Evolutionary conservation across 2,329 filamentous ascomycete species (phyloP).

Genomic region (Chrysosporium keratinophilum): DNA sequence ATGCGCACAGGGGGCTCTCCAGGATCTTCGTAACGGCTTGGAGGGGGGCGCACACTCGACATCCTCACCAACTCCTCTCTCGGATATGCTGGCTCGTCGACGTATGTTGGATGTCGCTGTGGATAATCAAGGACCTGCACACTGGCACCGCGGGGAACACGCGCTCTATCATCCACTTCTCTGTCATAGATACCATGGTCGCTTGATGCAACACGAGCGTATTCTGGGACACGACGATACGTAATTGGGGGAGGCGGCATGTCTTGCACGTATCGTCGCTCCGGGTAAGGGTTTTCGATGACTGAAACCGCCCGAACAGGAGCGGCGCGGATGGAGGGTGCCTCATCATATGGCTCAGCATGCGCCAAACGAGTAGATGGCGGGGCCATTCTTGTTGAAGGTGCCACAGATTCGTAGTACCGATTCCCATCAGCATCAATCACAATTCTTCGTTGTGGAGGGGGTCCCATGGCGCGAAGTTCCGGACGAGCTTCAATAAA

Average conservation of each 20-base stretch:
- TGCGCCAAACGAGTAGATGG: slow-evolving; percentile 25
- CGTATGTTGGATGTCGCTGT: slow-evolving; percentile 29
- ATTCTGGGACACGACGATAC: slow-evolving; percentile 35
- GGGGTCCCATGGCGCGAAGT: slow-evolving; percentile 42
- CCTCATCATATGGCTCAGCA: slow-evolving; percentile 29
- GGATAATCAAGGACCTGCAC: slow-evolving; percentile 36
- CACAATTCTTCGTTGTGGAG: slow-evolving; percentile 57
- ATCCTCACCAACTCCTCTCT: slow-evolving; percentile 48
- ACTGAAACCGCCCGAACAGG: slow-evolving; percentile 35
- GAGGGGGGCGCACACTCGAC: slow-evolving; percentile 49
- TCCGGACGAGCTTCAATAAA: slow-evolving; percentile 33
- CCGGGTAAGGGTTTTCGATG: slow-evolving; percentile 33
- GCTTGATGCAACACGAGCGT: slow-evolving; percentile 23
- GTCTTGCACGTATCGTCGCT: slow-evolving; percentile 35
- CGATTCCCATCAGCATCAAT: slow-evolving; percentile 75
- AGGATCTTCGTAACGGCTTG: slow-evolving; percentile 36
- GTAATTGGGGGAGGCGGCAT: slow-evolving; percentile 35
- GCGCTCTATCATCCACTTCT: slow-evolving; percentile 27
- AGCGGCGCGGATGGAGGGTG: slow-evolving; percentile 22
- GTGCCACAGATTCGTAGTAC: slow-evolving; percentile 52
- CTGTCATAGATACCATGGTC: slow-evolving; percentile 28
- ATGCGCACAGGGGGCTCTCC: slow-evolving; percentile 33
- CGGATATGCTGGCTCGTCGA: slow-evolving; percentile 53
- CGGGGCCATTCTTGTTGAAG: slow-evolving; percentile 27
- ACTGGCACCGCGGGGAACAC: slow-evolving; percentile 30